Conservation (phyloP, 495 filamentous ascomycete species). For the Daldinia grandis region DNA sequence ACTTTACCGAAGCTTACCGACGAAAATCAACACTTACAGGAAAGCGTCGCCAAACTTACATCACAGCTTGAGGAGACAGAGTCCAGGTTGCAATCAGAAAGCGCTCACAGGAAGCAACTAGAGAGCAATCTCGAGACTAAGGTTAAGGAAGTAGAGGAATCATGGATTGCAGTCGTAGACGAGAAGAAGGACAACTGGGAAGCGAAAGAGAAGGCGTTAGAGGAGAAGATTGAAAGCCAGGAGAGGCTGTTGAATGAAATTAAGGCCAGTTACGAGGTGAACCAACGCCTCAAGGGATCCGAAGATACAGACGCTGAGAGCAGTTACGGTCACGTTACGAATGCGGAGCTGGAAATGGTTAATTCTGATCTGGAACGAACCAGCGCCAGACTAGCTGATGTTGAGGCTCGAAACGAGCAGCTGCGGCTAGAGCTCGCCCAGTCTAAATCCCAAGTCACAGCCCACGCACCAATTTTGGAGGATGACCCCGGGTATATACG, state of each 20-base stretch:
- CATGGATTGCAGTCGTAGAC: conserved; percentile 89
- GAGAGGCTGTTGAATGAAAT: conserved; percentile 91
- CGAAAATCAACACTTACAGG: conserved; percentile 87
- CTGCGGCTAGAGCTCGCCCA: conserved; percentile 89
- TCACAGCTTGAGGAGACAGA: conserved; percentile 90
- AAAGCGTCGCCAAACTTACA: conserved; percentile 81
- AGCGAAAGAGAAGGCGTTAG: conserved; percentile 88
- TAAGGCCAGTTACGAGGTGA: conserved; percentile 97
- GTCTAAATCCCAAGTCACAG: conserved; percentile 75
- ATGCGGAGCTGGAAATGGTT: conserved; percentile 92
- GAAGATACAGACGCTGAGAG: conserved; percentile 65
- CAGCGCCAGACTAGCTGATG: conserved; percentile 84
- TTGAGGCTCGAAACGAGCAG: conserved; percentile 95
- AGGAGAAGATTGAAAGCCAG: conserved; percentile 94
- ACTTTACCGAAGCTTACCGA: conserved; percentile 84
- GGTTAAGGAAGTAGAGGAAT: conserved; percentile 85
- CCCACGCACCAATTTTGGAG: conserved; percentile 68
- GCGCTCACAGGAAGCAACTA: conserved; percentile 71
- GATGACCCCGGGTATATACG: conserved; percentile 89
- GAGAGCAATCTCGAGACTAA: conserved; percentile 79
- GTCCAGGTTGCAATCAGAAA: conserved; percentile 74
- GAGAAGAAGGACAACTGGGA: conserved; percentile 98
- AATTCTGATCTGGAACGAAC: conserved; percentile 90
- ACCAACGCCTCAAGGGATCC: conserved; percentile 80
- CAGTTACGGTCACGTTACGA: conserved; percentile 70